These are phyloP conservation scores for Discostella stelligera DNA, from an alignment of 352 stramenopile genomes.

Conservation along the genomic window DNA sequence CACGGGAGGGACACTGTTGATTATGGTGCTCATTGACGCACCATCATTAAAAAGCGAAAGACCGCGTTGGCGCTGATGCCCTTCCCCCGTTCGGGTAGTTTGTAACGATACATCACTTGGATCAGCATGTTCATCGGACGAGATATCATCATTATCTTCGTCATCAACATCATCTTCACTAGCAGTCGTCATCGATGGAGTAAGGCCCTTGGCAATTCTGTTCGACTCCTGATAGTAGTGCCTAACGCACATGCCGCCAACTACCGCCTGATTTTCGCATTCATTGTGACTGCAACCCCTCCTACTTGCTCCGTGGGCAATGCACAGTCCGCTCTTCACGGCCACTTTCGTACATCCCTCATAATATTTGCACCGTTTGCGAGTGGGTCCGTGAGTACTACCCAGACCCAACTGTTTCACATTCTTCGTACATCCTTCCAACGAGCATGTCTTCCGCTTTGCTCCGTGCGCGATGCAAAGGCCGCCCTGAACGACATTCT, in stretches of 20 bases:
- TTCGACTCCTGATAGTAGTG: constrained; percentile 69
- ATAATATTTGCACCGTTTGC: constrained; percentile 64
- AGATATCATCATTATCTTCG: neutral
- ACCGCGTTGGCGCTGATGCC: constrained; percentile 18
- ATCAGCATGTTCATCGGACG: neutral
- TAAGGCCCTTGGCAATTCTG: constrained; percentile 5
- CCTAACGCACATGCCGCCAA: constrained; percentile 79
- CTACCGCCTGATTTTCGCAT: constrained; percentile 78
- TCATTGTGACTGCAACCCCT: constrained; percentile 65
- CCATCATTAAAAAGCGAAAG: constrained; percentile 39
- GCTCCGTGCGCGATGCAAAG: constrained; percentile 78
- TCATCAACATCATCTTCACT: neutral
- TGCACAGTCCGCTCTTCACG: constrained; percentile 77
- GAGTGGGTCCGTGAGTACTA: constrained; percentile 73
- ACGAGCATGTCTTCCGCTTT: constrained; percentile 72
- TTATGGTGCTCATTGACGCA: constrained; percentile 26
- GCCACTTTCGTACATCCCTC: constrained; percentile 73
- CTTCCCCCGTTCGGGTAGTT: neutral
- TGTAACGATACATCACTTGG: neutral
- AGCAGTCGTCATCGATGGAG: neutral
- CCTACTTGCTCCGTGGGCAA: constrained; percentile 79
- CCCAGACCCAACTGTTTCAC: constrained; percentile 79
- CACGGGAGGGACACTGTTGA: constrained; percentile 14
- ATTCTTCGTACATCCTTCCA: constrained; percentile 77
- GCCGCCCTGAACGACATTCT: constrained; percentile 79